Conservation (phyloP, 352 stramenopile genomes). For the Globisporangium recalcitrans region DNA sequence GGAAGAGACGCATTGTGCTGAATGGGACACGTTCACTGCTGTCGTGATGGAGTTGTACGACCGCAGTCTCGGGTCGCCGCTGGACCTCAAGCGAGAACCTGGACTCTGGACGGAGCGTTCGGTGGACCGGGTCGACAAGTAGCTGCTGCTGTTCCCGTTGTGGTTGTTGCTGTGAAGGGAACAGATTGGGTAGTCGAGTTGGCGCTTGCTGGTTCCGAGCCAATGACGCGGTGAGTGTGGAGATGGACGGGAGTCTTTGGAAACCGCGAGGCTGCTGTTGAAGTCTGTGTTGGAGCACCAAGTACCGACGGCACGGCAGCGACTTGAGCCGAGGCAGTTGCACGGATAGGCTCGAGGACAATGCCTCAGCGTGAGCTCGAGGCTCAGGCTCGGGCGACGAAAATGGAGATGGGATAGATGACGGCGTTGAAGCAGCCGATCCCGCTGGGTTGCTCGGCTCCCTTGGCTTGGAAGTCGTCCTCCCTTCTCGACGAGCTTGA, state of each 20-base stretch:
- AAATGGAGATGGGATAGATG: neutral
- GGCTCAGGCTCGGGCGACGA: constrained; percentile 3
- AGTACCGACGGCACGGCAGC: neutral
- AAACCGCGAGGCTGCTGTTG: neutral
- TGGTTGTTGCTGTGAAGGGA: neutral
- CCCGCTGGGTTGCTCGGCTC: neutral
- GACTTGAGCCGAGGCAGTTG: neutral
- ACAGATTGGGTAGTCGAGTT: neutral
- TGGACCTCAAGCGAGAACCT: neutral
- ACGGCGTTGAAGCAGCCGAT: neutral
- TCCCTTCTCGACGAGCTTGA: constrained; percentile 22
- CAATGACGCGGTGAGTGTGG: neutral
- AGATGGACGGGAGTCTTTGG: neutral
- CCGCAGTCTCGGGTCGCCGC: neutral
- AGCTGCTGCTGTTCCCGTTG: neutral
- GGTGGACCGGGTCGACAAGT: neutral
- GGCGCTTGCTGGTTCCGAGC: neutral
- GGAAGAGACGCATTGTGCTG: neutral
- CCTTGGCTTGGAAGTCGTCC: neutral
- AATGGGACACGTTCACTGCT: neutral
- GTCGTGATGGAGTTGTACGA: neutral
- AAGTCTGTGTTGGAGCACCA: neutral
- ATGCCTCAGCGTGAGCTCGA: neutral
- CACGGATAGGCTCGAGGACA: neutral
- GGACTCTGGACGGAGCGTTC: neutral